Base-by-base conservation (phyloP, 2,329 filamentous ascomycete genomes). In the Dendryphion nanum region DNA sequence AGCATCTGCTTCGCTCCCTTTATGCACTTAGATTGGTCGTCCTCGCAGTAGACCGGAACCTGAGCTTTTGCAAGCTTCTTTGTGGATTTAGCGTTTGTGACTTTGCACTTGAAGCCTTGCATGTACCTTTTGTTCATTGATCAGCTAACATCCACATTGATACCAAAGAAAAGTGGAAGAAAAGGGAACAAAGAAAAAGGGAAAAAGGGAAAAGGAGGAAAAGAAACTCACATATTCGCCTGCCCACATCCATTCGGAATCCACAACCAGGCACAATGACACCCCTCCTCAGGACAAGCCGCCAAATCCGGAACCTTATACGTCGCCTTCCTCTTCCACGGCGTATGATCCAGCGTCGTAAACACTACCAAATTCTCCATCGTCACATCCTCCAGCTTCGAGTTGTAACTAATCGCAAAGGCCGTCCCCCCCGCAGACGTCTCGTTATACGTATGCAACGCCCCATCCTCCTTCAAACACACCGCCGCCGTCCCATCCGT, bases 301-400 rank as follows among this genome's bases (percentile, higher is more conserved):
- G 63, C 62, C 35, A 70, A 51, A 38, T 59, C 57, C 3, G 67
- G 67, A 4, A 68, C 59, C 17, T 61, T 38, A 35, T 68, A 70
- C 10, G 56, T 62, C 1, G 66, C 62, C 6, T 62, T 19, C n/a
- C 64, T 53, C 38, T 68, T 61, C 63, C 65, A 68, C 2, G 64
- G 64, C 2, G 63, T 66, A 39, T 64, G 63, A 18, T 47, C 39
- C 10, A 50, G 28, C 12, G 74, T 70, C 1, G 68, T 69, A 42
- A 77, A 76, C 4, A 78, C 72, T 2, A 71, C 71, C n/a, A 77
- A 58, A 45, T 76, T 76, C 31, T 75, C 70, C 60, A 74, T 69
- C 3, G 66, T 73, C 3, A 77, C 72, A 18, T 69, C 61, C 30
- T 54, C 51, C 15, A 75, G 50, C n/a, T 76, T 68, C 6, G 61